Base-by-base conservation (phyloP, 2,329 filamentous ascomycete genomes). In the Leptographium wingfieldii region DNA sequence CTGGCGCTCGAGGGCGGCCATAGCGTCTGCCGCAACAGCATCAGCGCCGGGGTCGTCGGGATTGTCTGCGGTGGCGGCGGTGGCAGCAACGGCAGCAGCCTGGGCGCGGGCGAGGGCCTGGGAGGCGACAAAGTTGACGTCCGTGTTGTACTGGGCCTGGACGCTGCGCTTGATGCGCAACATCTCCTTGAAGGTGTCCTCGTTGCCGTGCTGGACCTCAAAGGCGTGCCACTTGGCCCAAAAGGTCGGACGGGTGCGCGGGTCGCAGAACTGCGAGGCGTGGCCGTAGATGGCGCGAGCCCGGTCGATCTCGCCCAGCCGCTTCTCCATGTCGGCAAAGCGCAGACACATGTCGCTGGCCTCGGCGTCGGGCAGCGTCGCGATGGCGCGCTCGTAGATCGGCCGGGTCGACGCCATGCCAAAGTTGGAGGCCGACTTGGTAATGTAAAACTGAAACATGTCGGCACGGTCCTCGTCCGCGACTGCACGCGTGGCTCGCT, bases 401-500 rank as follows among this genome's bases (percentile, higher is more conserved):
- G 90, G 87, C 57, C 94, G 80, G 3, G 94, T 96, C 0, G 94
- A 97, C 0, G 94, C 92, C 57, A 99, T 82, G 38, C 95, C 94
- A 69, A 99, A 99, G 73, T 99, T 99, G 25, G 91, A 95, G 1
- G 94, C 94, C 0, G 92, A 96, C 72, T 67, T 67, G 59, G 66
- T 97, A 70, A 99, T 96, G 77, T 99, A 99, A 71, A 97, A 96
- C 72, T 96, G 94, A 77, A 96, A 99, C 92, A 99, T 96, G 68
- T 96, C 91, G 62, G 92, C 86, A 58, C 91, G 82, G 72, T 99
- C 92, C 68, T 96, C 92, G 68, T 99, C 94, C 16, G 90, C 87
- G 3, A 99, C 95, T 14, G 92, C 92, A 38, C 94, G 85, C 5
- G 94, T 99, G 9, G 94, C 94, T 61, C 94, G 87, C 75, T 99